Evolutionary conservation across 257 asterid genomes (phyloP).

Genomic region (Marsdenia floribunda): DNA sequence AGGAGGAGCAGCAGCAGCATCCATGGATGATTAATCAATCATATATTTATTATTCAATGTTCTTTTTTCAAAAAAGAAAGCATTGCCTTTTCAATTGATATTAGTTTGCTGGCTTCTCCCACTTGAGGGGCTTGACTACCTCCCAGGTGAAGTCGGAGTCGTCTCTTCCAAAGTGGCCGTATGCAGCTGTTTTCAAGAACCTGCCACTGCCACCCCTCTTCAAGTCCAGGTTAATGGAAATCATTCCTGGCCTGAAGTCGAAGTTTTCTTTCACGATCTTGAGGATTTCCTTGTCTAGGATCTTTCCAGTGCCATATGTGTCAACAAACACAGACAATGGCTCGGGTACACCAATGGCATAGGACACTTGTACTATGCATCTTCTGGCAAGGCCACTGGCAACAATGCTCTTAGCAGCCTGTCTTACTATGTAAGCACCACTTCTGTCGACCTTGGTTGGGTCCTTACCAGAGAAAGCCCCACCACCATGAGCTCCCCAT

Average conservation of each 20-base stretch:
- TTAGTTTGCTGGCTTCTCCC: constrained; percentile 9
- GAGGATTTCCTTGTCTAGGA: constrained; percentile 9
- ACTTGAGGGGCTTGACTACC: constrained; percentile 9
- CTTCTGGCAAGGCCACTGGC: constrained; percentile 12
- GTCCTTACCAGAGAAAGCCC: constrained; percentile 14
- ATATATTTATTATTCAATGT: neutral
- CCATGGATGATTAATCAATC: neutral
- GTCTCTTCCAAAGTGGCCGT: constrained; percentile 10
- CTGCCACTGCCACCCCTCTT: constrained; percentile 14
- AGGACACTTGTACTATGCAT: constrained; percentile 10
- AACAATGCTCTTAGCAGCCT: constrained; percentile 17
- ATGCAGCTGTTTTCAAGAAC: constrained; percentile 12
- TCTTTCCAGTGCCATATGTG: constrained; percentile 7
- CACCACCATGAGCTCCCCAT: constrained; percentile 15
- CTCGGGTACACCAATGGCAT: constrained; percentile 10
- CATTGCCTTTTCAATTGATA: neutral
- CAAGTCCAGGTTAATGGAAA: constrained; percentile 11
- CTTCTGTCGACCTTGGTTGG: constrained; percentile 13
- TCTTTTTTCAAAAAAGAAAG: neutral
- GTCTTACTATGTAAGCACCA: constrained; percentile 12
- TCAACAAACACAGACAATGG: constrained; percentile 12
- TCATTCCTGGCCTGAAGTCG: constrained; percentile 14
- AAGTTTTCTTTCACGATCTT: constrained; percentile 10
- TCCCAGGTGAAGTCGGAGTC: constrained; percentile 12
- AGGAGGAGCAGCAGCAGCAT: neutral